Base-by-base conservation (phyloP, 306 rosid species). In the Rosa rugosa region DNA sequence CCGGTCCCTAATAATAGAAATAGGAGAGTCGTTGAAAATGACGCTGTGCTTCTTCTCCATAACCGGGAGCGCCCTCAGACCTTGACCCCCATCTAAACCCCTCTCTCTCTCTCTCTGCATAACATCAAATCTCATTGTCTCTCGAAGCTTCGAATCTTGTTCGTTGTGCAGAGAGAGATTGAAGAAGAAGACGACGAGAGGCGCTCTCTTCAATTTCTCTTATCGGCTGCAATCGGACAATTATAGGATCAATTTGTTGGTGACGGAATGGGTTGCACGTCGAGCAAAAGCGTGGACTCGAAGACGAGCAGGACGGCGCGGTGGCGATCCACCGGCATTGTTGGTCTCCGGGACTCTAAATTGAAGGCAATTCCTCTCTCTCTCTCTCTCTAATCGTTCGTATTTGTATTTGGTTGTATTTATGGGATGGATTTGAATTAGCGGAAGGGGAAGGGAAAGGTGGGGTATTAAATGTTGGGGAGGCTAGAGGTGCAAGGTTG, bases 261-360 rank as follows among this genome's bases (percentile, higher is more conserved):
- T 5, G 42, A 0, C 36, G 64, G 77, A 65, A 95, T 93, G 98
- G 96, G 98, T 42, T 93, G 98, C 85, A 62, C 46, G 16, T 72
- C 80, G 4, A 95, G 96, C 89, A 89, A 79, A 81, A 79, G 65
- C 81, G 86, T 75, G 10, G 94, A 93, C 68, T 82, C 91, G 16
- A 91, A 89, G 70, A 89, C 93, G 4, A 84, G 42, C 73, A 82
- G 96, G 66, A 44, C 79, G n/a, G 80, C 97, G 16, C 96, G 97
- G 16, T 95, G 99, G 99, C 90, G 91, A 86, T 88, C 99, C 86
- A 95, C 99, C 0, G 97, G 99, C 81, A 95, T 87, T 85, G 97
- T 95, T 63, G 97, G 92, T 77, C 71, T 95, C 85, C 97, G 96
- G 46, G 98, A 93, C 83, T 85, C 93, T 75, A 93, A 93, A 86